A percentile compares a stretch with the other conserved stretches of the same genome.
These are phyloP conservation scores for Boletus vinaceobasis DNA, from an alignment of 768 basidiomycete genomes.

Conservation along the genomic window DNA sequence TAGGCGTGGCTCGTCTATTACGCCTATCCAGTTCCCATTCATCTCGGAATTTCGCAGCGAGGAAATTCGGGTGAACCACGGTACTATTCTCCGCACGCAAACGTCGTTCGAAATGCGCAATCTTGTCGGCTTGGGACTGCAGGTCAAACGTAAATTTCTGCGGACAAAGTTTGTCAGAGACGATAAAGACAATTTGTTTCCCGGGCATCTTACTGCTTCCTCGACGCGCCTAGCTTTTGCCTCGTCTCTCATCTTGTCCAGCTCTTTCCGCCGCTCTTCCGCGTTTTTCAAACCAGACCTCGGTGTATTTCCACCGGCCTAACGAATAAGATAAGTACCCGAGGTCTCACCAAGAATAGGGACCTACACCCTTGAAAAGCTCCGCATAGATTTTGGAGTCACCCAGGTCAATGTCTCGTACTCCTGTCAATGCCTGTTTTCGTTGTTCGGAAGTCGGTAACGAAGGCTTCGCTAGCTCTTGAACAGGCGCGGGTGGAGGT, in stretches of 20 bases:
- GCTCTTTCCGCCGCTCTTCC: slow-evolving; percentile 66
- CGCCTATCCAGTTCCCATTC: slow-evolving; percentile 44
- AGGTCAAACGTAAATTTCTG: slow-evolving; percentile 53
- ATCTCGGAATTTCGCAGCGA: slow-evolving; percentile 57
- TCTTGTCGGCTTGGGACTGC: slow-evolving; percentile 58
- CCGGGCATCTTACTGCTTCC: slow-evolving; percentile 47
- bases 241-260: slow-evolving; percentile 69
- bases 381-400: slow-evolving; percentile 60
- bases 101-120: slow-evolving; percentile 59
- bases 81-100: slow-evolving; percentile 48
- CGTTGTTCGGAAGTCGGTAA: slow-evolving; percentile 27
- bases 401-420: slow-evolving; percentile 61
- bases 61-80: slow-evolving; percentile 58
- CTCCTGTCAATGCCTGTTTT: slow-evolving; percentile 44
- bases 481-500: slow-evolving; percentile 4
- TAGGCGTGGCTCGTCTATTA: slow-evolving; percentile 19
- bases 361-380: slow-evolving; percentile 55
- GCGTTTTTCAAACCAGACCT: slow-evolving; percentile 49
- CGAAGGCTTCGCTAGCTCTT: slow-evolving; percentile 28
- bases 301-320: slow-evolving; percentile 45
- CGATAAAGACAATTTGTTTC: not conserved
- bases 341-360: not conserved
- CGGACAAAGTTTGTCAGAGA: slow-evolving; percentile 8
- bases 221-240: slow-evolving; percentile 52
- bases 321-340: not conserved